phyloP scores from a whole-genome alignment of 768 basidiomycete genomes.

The Glaciozyma martinii region DNA sequence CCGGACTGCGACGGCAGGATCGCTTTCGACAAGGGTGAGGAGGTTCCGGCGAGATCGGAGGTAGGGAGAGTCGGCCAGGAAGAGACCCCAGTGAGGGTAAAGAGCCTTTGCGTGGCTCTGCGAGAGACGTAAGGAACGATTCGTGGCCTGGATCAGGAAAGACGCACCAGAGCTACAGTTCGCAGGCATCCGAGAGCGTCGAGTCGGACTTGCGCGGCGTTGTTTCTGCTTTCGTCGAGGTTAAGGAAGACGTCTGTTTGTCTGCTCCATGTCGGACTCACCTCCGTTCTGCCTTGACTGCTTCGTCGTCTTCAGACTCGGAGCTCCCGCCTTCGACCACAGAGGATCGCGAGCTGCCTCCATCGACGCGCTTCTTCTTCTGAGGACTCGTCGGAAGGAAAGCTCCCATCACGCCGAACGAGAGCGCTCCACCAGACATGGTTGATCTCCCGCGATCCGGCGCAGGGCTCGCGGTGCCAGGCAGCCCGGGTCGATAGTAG shows the following conservation, averaged over 20 bases:
- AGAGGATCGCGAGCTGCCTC: conserved; percentile 2
- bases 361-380: neutral
- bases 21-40: conserved; percentile 14
- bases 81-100: conserved; percentile 19
- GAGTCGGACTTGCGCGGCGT: conserved; percentile 7
- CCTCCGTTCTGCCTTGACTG: neutral
- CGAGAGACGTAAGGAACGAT: neutral
- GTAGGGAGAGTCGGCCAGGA: conserved; percentile 26
- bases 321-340: neutral
- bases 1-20: conserved; percentile 9
- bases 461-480: neutral
- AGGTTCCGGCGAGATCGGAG: conserved; percentile 5
- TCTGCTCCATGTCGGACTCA: neutral
- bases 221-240: neutral
- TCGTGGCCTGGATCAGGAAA: neutral
- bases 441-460: neutral
- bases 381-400: neutral
- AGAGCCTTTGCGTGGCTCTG: conserved; percentile 3
- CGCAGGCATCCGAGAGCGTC: conserved; percentile 19
- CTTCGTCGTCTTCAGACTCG: conserved; percentile 11
- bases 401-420: conserved; percentile 23
- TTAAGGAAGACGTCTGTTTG: neutral
- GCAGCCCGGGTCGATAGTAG: neutral
- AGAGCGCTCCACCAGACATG: neutral
- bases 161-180: conserved; percentile 1